Evolutionary conservation across 805 yeast species (phyloP).

Genomic region (Isabelozyma heimii): DNA sequence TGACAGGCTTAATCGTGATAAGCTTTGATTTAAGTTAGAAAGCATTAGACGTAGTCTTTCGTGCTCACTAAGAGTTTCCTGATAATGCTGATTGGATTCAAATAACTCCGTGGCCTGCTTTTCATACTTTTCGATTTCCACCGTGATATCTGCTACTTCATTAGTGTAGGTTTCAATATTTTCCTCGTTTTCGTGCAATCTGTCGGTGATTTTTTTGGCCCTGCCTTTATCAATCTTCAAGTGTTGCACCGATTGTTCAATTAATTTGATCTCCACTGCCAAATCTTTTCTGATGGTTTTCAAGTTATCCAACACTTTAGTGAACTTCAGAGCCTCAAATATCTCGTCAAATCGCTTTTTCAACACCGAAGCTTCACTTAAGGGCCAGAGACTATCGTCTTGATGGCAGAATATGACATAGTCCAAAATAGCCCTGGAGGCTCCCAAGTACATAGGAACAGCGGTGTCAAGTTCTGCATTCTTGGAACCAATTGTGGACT

Average conservation of each 20-base stretch:
- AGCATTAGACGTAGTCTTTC: slow-evolving; percentile 54
- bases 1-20: slow-evolving; percentile 46
- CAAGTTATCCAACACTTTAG: slow-evolving; percentile 81
- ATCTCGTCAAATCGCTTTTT: slow-evolving; percentile 95
- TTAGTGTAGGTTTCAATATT: slow-evolving; percentile 44
- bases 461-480: slow-evolving; percentile 80
- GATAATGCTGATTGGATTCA: slow-evolving; percentile 78
- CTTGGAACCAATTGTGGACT: slow-evolving; percentile 74
- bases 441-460: slow-evolving; percentile 83
- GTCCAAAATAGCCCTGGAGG: slow-evolving; percentile 81
- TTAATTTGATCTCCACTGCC: slow-evolving; percentile 67
- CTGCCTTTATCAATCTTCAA: slow-evolving; percentile 70
- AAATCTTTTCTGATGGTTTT: slow-evolving; percentile 76
- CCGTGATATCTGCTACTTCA: slow-evolving; percentile 48
- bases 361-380: slow-evolving; percentile 82
- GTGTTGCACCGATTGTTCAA: slow-evolving; percentile 78
- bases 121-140: slow-evolving; percentile 52
- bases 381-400: slow-evolving; percentile 96
- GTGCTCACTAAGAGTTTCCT: slow-evolving; percentile 60
- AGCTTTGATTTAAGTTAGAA: slow-evolving; percentile 46
- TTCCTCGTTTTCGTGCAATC: slow-evolving; percentile 40
- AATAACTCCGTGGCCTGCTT: slow-evolving; percentile 61
- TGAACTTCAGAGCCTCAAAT: slow-evolving; percentile 90
- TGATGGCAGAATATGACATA: slow-evolving; percentile 97
- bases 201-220: slow-evolving; percentile 55